phyloP scores from a whole-genome alignment of 2,329 filamentous ascomycete species.

The Xylaria digitata region DNA sequence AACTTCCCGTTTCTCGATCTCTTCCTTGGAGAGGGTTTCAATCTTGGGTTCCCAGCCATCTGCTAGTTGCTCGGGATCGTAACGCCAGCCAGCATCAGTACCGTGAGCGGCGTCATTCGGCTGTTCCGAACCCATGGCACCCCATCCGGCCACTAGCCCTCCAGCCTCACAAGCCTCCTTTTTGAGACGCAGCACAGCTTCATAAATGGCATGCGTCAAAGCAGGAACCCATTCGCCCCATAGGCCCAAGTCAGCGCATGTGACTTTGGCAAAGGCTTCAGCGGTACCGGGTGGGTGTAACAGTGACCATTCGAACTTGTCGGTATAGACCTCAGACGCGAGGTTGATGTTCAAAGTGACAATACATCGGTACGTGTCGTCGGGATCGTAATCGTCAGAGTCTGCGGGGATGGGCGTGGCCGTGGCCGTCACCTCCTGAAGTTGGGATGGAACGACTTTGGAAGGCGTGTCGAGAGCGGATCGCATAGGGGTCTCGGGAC shows the following conservation, averaged over 20 bases:
- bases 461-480: constrained; percentile 65
- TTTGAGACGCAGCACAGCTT: constrained; percentile 89
- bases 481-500: constrained; percentile 67
- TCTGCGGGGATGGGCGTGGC: constrained; percentile 73
- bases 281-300: constrained; percentile 91
- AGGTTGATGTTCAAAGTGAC: constrained; percentile 92
- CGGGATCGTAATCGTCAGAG: constrained; percentile 83
- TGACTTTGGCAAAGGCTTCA: constrained; percentile 90
- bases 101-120: constrained; percentile 89
- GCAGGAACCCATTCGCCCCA: constrained; percentile 93
- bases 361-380: constrained; percentile 94
- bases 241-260: constrained; percentile 90
- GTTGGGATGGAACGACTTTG: constrained; percentile 58
- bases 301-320: constrained; percentile 98
- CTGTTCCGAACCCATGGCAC: constrained; percentile 75
- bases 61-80: constrained; percentile 89
- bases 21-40: constrained; percentile 87
- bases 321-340: constrained; percentile 89
- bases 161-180: constrained; percentile 96
- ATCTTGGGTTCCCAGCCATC: constrained; percentile 88
- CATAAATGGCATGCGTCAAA: constrained; percentile 96
- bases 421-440: constrained; percentile 72
- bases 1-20: constrained; percentile 96
- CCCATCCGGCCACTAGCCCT: constrained; percentile 80
- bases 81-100: constrained; percentile 90